Percentiles rank a stretch among this genome's conserved stretches.
These are phyloP conservation scores for Coriolopsis trogii DNA, from an alignment of 1,284 basidiomycete species.

Conservation along the genomic window DNA sequence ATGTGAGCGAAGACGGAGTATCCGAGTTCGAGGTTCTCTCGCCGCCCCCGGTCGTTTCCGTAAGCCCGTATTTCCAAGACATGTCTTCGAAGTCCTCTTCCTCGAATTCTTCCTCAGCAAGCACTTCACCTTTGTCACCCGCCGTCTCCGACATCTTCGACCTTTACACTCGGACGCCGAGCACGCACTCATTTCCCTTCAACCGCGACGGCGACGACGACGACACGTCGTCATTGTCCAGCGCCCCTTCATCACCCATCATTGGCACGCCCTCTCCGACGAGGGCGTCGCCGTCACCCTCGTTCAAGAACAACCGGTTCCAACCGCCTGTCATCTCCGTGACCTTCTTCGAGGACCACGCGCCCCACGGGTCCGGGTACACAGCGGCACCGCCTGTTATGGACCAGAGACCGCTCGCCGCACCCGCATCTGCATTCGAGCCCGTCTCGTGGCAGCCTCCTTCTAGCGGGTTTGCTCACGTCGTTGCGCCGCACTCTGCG, in stretches of 20 bases:
- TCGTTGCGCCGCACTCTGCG: conserved; percentile 2
- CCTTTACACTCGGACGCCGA: conserved; percentile 18
- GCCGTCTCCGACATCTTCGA: conserved; percentile 24
- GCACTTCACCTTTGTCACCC: conserved; percentile 30
- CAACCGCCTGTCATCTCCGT: conserved; percentile 19
- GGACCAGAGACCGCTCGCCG: not conserved
- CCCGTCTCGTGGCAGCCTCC: not conserved
- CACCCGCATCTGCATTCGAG: conserved; percentile 7
- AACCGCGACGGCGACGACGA: conserved; percentile 9
- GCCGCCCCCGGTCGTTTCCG: conserved; percentile 7
- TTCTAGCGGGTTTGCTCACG: conserved; percentile 2
- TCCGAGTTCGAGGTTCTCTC: conserved; percentile 22
- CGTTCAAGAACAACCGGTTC: conserved; percentile 5
- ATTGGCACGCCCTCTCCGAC: conserved; percentile 9
- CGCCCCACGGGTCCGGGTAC: not conserved
- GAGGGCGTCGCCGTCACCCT: conserved; percentile 6
- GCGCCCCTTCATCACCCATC: conserved; percentile 19
- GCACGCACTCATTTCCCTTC: conserved; percentile 11
- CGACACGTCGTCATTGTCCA: conserved; percentile 17
- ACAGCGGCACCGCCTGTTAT: no score
- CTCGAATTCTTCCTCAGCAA: conserved; percentile 6
- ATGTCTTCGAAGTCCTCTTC: conserved; percentile 11
- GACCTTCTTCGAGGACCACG: conserved; percentile 18
- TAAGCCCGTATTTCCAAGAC: conserved; percentile 11
- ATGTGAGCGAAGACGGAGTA: conserved; percentile 31